These are phyloP conservation scores for Fusarium sp. DNA, from an alignment of 2,329 filamentous ascomycete species.

Conservation along the genomic window DNA sequence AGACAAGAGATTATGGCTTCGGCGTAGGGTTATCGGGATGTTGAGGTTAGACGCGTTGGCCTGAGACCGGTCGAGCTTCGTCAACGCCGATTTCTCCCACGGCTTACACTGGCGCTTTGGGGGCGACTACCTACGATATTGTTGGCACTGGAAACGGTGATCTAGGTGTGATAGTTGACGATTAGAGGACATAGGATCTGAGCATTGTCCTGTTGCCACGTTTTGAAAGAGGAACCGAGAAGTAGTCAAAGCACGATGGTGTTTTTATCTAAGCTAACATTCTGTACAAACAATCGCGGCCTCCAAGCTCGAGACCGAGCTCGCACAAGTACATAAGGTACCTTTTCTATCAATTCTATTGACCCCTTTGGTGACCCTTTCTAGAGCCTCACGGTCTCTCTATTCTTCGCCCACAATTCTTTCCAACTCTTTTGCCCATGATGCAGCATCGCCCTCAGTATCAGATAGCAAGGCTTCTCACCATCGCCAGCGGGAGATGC, in stretches of 20 bases:
- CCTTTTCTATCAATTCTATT: too few species aligned
- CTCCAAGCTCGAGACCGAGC: neutral
- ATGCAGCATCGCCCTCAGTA: neutral
- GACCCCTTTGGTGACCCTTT: too few species aligned
- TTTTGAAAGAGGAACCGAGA: neutral
- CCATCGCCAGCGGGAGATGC: neutral
- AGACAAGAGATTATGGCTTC: neutral
- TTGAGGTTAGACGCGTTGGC: neutral
- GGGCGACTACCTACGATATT: too few species aligned
- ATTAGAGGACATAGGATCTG: neutral
- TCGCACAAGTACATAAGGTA: neutral
- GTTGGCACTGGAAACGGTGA: neutral
- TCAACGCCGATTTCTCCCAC: neutral
- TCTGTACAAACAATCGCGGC: neutral
- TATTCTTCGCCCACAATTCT: neutral
- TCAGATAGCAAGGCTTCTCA: neutral
- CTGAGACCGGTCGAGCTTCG: fast-evolving
- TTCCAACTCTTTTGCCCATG: neutral
- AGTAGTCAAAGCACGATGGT: neutral
- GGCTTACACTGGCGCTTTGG: neutral
- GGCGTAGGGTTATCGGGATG: neutral
- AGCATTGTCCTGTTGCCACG: neutral
- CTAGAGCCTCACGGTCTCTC: neutral
- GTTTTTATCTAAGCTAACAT: neutral
- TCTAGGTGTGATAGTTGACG: too few species aligned